Evolutionary conservation across 306 rosid species (phyloP).

Genomic region (Cicer yamashitae): DNA sequence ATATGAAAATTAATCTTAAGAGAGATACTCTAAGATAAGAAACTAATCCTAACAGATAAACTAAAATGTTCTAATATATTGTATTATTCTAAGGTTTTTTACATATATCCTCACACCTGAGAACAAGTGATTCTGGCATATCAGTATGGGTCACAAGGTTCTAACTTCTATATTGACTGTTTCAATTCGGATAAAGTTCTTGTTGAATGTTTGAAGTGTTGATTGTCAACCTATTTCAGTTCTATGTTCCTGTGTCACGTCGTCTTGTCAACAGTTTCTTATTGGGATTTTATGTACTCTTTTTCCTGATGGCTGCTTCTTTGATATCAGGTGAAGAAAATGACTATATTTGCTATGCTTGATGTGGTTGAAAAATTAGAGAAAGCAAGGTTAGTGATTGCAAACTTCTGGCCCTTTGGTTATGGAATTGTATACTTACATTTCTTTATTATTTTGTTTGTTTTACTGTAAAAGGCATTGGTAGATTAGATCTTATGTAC

Average conservation of each 20-base stretch:
- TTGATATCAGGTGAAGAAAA: conserved; percentile 76
- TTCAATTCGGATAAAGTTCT: neutral
- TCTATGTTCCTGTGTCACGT: neutral
- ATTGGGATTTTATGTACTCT: conserved; percentile 6
- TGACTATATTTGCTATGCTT: conserved; percentile 59
- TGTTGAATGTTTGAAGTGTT: conserved; percentile 14
- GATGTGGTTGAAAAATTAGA: conserved; percentile 44
- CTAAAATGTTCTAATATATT: neutral
- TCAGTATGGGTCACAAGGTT: neutral
- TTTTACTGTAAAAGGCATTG: conserved; percentile 1
- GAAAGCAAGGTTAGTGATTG: conserved; percentile 54
- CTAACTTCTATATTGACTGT: neutral
- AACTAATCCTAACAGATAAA: neutral
- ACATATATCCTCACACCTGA: neutral
- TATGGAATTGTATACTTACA: conserved; percentile 5
- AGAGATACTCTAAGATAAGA: neutral
- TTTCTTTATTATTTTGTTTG: neutral
- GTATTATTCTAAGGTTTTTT: neutral
- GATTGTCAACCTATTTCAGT: neutral
- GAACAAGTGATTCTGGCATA: neutral
- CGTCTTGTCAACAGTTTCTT: neutral
- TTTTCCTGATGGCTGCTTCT: conserved; percentile 13
- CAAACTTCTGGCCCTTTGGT: neutral
- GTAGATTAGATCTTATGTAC: neutral
- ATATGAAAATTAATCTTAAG: neutral